Base-by-base conservation (phyloP, 2,329 filamentous ascomycete genomes). In the Delphinella strobiligena region DNA sequence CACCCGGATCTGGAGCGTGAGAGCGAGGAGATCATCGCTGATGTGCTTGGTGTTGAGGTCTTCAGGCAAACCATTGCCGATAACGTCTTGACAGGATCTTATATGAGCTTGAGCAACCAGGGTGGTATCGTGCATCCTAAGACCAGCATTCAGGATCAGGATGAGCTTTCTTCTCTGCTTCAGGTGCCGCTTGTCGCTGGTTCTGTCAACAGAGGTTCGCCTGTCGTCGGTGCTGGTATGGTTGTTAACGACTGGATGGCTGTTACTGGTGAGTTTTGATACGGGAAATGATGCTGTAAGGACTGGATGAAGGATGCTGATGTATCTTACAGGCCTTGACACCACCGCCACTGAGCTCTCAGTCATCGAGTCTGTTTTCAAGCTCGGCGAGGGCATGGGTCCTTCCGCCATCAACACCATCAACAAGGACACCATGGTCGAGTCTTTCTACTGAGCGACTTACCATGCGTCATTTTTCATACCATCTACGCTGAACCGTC, bases 211-310 rank as follows among this genome's bases (percentile, higher is more conserved):
- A 77, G 91, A 48, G 91, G 91, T 46, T 87, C 80, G 58, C 80
- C 86, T 45, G 88, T 98, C 19, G 88, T 98, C n/a, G 91, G 91
- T 42, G 91, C 89, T 1, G 87, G 87, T 32, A 91, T 93, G 83
- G 87, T 94, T 4, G 87, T 94, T 48, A 94, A 95, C 60, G 89
- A 96, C 71, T 95, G 89, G 88, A 77, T 95, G 64, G 87, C 89
- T 19, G 85, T 95, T 19, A 93, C 87, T n/a, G 88, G 45, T 22
- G 22, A 36, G 33, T 35, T 18, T 17, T n/a, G 16, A 10, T 17
- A 17, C 14, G n/a, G n/a, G 9, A 33, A 9, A 33, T n/a, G n/a
- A n/a, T n/a, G n/a, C n/a, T n/a, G n/a, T n/a, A n/a, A n/a, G n/a
- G n/a, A n/a, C n/a, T n/a, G n/a, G n/a, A n/a, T n/a, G n/a, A n/a